Evolutionary conservation across 192 early-diverging fungal genomes (phyloP).

Genomic region (Mortierella antarctica): DNA sequence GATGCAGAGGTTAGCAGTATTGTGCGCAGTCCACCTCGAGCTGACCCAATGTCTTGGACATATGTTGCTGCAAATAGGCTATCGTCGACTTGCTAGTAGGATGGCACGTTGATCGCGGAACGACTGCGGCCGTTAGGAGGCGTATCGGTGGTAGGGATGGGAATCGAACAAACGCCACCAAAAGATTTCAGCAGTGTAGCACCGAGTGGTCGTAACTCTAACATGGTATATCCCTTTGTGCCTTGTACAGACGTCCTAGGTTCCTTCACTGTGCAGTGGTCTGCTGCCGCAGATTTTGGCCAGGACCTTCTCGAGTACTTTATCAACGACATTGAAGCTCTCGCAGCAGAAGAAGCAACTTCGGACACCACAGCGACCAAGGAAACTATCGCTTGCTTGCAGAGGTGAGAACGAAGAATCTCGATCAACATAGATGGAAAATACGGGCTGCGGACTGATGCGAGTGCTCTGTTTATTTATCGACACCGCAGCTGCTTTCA

Average conservation of each 20-base stretch:
- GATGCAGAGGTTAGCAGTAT: neutral
- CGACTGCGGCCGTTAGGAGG: conserved; percentile 48
- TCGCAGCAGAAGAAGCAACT: neutral
- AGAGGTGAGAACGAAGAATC: conserved; percentile 18
- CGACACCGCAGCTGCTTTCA: conserved; percentile 31
- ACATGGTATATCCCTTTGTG: neutral
- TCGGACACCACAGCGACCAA: neutral
- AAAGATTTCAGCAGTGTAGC: too few relatives aligned
- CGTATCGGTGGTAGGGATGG: conserved; percentile 60
- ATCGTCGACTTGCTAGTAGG: conserved; percentile 77
- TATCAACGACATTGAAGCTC: conserved; percentile 33
- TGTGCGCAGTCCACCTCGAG: neutral
- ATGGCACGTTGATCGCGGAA: conserved; percentile 71
- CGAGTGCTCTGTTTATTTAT: neutral
- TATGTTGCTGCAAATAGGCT: conserved; percentile 29
- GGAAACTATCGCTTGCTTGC: conserved; percentile 9
- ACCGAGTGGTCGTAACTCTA: neutral
- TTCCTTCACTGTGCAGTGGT: conserved; percentile 29
- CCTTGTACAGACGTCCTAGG: conserved; percentile 13
- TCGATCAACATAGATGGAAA: neutral
- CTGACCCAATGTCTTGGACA: neutral
- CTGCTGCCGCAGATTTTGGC: conserved; percentile 19
- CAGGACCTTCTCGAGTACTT: conserved; percentile 38
- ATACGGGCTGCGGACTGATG: neutral
- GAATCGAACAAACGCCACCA: too few relatives aligned